Evolutionary conservation across 108 stramenopile genomes (phyloP).

Genomic region (Bacterosira constricta): DNA sequence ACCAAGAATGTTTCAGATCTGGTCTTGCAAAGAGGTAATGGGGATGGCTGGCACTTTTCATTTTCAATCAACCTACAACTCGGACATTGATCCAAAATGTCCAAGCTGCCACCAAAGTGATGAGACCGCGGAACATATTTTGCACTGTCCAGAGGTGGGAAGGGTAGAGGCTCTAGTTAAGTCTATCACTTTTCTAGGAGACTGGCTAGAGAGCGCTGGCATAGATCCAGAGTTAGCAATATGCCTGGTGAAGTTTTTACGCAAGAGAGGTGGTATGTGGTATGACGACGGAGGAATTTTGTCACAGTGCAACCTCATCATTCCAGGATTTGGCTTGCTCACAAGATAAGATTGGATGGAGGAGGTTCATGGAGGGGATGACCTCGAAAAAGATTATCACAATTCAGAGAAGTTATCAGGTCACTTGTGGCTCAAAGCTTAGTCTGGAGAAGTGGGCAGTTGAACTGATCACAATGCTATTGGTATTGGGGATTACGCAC

Average conservation of each 20-base stretch:
- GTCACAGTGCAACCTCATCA: no score
- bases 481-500: background rate
- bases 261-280: background rate
- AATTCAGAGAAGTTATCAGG: no score
- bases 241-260: background rate
- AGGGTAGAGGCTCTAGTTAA: background rate
- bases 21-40: constrained; percentile 12
- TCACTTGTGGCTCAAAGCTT: no score
- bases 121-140: constrained; percentile 8
- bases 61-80: background rate
- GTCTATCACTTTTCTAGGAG: background rate
- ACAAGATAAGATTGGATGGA: constrained; percentile 24
- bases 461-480: background rate
- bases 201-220: background rate
- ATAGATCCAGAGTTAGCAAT: background rate
- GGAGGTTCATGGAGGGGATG: constrained; percentile 26
- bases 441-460: no score
- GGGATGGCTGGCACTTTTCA: constrained; percentile 11
- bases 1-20: constrained; percentile 4
- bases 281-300: background rate
- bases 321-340: background rate
- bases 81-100: background rate
- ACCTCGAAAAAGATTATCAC: background rate
- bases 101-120: background rate
- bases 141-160: background rate